A percentile compares a stretch with the other conserved stretches of the same genome.
These are phyloP conservation scores for Trypanosoma vivax DNA, from an alignment of 208 protist genomes.

Conservation along the genomic window DNA sequence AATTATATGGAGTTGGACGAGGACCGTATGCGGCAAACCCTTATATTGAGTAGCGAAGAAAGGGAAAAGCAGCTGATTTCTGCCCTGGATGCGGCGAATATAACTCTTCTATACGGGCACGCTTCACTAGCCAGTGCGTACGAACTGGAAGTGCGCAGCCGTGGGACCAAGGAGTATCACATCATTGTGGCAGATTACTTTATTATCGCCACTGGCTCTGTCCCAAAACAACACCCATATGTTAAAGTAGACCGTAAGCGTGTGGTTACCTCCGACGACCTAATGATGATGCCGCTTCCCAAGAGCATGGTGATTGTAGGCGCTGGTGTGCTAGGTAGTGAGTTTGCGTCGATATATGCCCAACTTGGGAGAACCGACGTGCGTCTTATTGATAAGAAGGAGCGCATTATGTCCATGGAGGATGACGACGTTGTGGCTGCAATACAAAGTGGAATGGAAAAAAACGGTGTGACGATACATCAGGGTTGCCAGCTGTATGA, in stretches of 20 bases:
- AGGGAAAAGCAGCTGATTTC: slow-evolving; percentile 43
- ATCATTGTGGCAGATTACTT: slow-evolving; percentile 72
- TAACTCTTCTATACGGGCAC: slow-evolving; percentile 45
- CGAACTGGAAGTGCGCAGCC: slow-evolving; percentile 49
- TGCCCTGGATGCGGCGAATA: slow-evolving; percentile 36
- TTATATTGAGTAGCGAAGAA: slow-evolving; percentile 32
- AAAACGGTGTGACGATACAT: slow-evolving; percentile 52
- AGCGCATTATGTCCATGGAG: slow-evolving; percentile 60
- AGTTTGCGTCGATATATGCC: slow-evolving; percentile 72
- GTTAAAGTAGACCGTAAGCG: slow-evolving; percentile 38
- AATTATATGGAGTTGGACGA: slow-evolving; percentile 50
- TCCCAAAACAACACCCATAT: slow-evolving; percentile 48
- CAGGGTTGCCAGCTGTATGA: slow-evolving; percentile 69
- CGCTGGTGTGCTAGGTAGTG: slow-evolving; percentile 62
- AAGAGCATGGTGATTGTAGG: slow-evolving; percentile 71
- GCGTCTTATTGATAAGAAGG: slow-evolving; percentile 55
- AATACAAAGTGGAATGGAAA: slow-evolving; percentile 39
- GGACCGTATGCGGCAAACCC: slow-evolving; percentile 35
- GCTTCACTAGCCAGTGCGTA: slow-evolving; percentile 48
- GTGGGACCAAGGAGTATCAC: slow-evolving; percentile 34
- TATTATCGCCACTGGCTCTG: slow-evolving; percentile 69
- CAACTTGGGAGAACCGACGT: slow-evolving; percentile 69
- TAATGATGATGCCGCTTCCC: slow-evolving; percentile 64
- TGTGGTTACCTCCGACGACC: slow-evolving; percentile 63
- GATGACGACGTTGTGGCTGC: slow-evolving; percentile 50